These are phyloP conservation scores for Retiboletus flavoniger DNA, from an alignment of 1,284 basidiomycete species.

Conservation along the genomic window DNA sequence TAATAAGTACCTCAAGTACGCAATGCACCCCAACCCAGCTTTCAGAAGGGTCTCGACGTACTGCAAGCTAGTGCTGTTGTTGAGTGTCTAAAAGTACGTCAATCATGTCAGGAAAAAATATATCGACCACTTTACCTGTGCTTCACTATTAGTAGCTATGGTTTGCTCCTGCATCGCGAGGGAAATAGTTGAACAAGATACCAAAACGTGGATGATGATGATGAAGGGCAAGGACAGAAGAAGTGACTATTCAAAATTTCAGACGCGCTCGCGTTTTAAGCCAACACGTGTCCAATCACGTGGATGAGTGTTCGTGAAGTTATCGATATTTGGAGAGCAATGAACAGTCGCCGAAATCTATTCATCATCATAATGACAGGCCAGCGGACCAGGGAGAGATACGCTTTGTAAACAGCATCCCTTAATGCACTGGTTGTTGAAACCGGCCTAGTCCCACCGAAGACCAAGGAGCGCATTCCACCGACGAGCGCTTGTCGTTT, in stretches of 20 bases:
- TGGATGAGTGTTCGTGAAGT: conserved; percentile 8
- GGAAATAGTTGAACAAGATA: not conserved
- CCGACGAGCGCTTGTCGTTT: not conserved
- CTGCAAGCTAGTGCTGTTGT: conserved; percentile 59
- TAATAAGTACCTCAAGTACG: conserved; percentile 60
- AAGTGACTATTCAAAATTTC: not conserved
- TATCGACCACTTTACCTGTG: conserved; percentile 23
- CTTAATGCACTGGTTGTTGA: not conserved
- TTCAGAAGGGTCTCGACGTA: conserved; percentile 68
- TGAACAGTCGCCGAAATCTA: not conserved
- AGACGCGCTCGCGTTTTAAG: conserved; percentile 16
- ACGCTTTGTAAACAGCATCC: not conserved
- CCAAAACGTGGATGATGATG: not conserved
- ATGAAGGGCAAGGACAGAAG: conserved; percentile 4
- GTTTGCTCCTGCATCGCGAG: conserved; percentile 30
- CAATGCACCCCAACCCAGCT: conserved; percentile 74
- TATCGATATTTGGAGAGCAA: not conserved
- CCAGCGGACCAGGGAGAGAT: too few species aligned
- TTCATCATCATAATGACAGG: not conserved
- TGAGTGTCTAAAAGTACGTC: conserved; percentile 42
- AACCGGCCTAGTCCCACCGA: not conserved
- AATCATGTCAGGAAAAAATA: not conserved
- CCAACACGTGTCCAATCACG: conserved; percentile 20
- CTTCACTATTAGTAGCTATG: conserved; percentile 21
- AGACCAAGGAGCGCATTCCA: not conserved